Evolutionary conservation across 2,329 filamentous ascomycete genomes (phyloP), one percentile per base, ranked within the genome.

Genomic region (Pseudogymnoascus sp.): DNA sequence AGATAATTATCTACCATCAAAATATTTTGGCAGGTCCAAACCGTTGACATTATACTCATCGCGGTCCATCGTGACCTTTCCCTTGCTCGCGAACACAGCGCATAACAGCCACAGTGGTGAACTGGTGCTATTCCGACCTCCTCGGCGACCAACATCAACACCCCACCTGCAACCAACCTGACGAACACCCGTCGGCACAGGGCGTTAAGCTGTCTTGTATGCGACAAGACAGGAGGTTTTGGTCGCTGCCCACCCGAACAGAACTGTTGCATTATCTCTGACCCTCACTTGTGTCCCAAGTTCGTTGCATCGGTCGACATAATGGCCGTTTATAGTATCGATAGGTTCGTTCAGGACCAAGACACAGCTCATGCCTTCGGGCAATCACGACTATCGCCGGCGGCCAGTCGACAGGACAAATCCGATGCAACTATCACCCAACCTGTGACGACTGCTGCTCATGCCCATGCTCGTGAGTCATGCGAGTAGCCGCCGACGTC

Each of bases 1-100:
- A 52, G n/a, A 28, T 28, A 16, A 52, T 16, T 16, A 52, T 8
- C 45, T n/a, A 2, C 5, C 45, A 52, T 52, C 45, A 31, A 52
- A 52, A 31, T 31, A 52, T 52, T 31, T 52, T 52, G 45, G 45
- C 45, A 52, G 45, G 45, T 16, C 45, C 45, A 52, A 8, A 52
- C 45, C 8, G 45, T 31, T 28, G 23, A 28, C 23, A n/a, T 52
- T 52, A 28, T 52, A 52, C 31, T 52, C 23, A 52, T 31, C 45
- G 45, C 18, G 12, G 23, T 6, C 14, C 7, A 52, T 52, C 23
- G 41, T 52, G 45, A 52, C 45, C 45, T 52, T 9, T 31, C 45
- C 1, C 45, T 52, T n/a, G 23, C 23, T 11, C 23, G 23, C 45
- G 45, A 28, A 52, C 45, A 52, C 45, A 31, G 4, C 45, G 45